Conservation (phyloP, 441 rosid species). For the Euphorbia schlechtendalii region DNA sequence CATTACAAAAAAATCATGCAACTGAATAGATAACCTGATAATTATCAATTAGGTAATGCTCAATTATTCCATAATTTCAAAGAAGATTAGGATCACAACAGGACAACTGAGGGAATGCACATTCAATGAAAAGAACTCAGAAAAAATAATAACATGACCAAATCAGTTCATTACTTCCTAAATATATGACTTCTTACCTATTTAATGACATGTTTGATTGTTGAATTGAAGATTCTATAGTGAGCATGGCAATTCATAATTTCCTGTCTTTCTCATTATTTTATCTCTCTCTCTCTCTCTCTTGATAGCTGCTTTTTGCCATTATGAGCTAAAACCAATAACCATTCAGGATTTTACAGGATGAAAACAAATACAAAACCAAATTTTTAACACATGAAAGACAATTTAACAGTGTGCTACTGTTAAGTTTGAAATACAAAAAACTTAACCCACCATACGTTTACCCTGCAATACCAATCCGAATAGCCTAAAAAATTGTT, state of each 20-base stretch:
- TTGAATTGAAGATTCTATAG: not conserved
- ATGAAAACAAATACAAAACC: not conserved
- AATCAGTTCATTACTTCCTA: not conserved
- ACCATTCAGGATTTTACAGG: not conserved
- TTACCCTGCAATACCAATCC: no score
- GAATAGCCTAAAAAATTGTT: no score
- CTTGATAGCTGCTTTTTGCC: not conserved
- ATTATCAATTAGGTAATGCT: not conserved
- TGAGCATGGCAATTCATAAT: no score
- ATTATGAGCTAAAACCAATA: not conserved
- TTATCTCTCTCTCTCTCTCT: no score
- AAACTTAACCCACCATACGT: not conserved
- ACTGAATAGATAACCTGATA: conserved; percentile 8
- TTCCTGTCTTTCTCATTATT: no score
- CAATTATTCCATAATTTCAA: not conserved
- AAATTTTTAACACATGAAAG: no score
- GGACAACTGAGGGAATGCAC: no score
- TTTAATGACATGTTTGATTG: not conserved
- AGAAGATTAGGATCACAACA: no score
- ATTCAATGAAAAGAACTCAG: no score
- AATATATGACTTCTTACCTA: not conserved
- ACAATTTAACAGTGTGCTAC: no score
- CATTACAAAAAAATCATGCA: not conserved
- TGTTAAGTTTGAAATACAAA: no score
- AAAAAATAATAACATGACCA: no score